Evolutionary conservation across 2,329 filamentous ascomycete genomes (phyloP), one percentile per base, ranked within the genome.

Genomic region (Ascomycota sp.): DNA sequence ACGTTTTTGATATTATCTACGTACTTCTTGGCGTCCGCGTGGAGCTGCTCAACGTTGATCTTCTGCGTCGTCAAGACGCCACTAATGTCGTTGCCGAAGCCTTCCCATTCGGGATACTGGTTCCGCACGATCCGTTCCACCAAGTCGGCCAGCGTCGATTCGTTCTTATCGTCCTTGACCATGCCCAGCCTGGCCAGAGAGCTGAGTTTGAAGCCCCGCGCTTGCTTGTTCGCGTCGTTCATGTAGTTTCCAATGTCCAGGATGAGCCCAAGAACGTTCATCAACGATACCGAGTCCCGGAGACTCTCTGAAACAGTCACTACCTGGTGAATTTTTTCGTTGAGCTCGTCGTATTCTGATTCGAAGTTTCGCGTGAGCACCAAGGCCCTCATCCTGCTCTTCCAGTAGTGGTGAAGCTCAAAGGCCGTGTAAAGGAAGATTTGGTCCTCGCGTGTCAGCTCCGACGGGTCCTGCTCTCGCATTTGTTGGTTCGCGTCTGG

Each of bases 91-190:
- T 80, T 71, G 12, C 71, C 62, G 51, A 95, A 95, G 22, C 65
- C 65, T 52, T 94, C 85, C 80, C 85, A 95, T 51, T 94, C 81
- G 3, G 86, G 79, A 41, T 95, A 98, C 49, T 95, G 86, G 47
- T 82, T 89, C 38, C 89, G 78, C 33, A 95, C 86, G 41, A 94
- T 93, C 41, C 86, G 78, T 55, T 98, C 89, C 26, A 98, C 83
- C 26, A 95, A 68, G 52, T 98, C 89, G 33, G 86, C 83, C 47
- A 98, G 77, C 1, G 83, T 94, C 1, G 82, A 86, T 52, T 95
- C 79, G 52, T 98, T 98, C 65, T 94, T 94, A 59, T 93, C 83
- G 48, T 98, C 89, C 58, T 98, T 98, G 46, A 95, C 81, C 85
- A 98, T 95, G 36, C 78, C 85, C 32, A 98, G 61, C 32, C 89